Base-by-base conservation (phyloP, 441 rosid genomes). In the Dalechampia spathulata region DNA sequence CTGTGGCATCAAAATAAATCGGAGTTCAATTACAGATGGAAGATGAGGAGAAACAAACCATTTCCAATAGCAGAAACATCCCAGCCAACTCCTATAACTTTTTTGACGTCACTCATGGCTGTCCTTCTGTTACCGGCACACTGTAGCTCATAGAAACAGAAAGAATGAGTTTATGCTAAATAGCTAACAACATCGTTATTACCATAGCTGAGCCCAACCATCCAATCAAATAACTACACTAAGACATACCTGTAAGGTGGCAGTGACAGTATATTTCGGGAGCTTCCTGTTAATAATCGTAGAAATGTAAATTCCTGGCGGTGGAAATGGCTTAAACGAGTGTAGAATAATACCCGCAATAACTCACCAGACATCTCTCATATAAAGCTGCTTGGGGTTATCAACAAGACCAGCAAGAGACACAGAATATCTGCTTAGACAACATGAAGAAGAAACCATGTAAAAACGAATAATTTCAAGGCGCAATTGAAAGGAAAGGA, bases 111-210 rank as follows among this genome's bases (percentile, higher is more conserved):
- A 79, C 97, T 94, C 99, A 94, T 94, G 61, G 99, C 95, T 21
- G 98, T 94, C 71, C 99, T 86, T 71, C 97, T 77, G 71, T 94
- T 94, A 57, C 98, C 99, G n/a, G 99, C 99, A 76, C 99, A 94
- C 99, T 94, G 71, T 16, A 15, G 50, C 20, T 32, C 65, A 50
- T 14, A 42, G 3, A 49, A 26, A 42, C 48, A 63, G 71, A n/a
- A n/a, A n/a, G n/a, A n/a, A n/a, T n/a, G n/a, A n/a, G n/a, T n/a
- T n/a, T n/a, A n/a, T n/a, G n/a, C n/a, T n/a, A n/a, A n/a, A n/a
- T n/a, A n/a, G n/a, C n/a, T n/a, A n/a, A n/a, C n/a, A n/a, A n/a
- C n/a, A n/a, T n/a, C n/a, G n/a, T n/a, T n/a, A n/a, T n/a, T n/a
- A n/a, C n/a, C n/a, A n/a, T n/a, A n/a, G n/a, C n/a, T n/a, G n/a